Evolutionary conservation across 306 rosid species (phyloP).

Genomic region (Purshia tridentata): DNA sequence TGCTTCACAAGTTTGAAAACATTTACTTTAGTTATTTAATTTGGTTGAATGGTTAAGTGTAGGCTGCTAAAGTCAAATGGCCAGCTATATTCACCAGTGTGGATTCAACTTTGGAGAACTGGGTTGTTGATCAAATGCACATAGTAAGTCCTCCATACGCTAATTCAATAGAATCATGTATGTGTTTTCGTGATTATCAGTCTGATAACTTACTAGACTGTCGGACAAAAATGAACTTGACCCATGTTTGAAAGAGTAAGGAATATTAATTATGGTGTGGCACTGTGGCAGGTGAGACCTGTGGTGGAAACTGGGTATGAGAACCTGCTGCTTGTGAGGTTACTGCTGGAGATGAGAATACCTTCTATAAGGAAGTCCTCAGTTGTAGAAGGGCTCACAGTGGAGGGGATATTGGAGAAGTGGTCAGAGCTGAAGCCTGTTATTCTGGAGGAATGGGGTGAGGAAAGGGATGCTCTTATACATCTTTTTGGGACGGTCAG

Average conservation of each 20-base stretch:
- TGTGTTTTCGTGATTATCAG: not conserved
- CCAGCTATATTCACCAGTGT: slow-evolving; percentile 64
- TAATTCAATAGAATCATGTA: not conserved
- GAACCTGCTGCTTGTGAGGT: slow-evolving; percentile 77
- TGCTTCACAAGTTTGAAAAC: not conserved
- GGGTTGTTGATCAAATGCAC: slow-evolving; percentile 83
- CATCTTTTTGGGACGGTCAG: slow-evolving; percentile 76
- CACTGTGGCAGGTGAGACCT: slow-evolving; percentile 88
- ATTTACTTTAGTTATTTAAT: not conserved
- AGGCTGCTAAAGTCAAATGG: slow-evolving; percentile 93
- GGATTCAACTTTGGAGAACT: slow-evolving; percentile 56
- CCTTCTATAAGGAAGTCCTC: slow-evolving; percentile 69
- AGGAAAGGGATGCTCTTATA: slow-evolving; percentile 57
- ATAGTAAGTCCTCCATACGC: slow-evolving; percentile 42
- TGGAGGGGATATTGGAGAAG: slow-evolving; percentile 72
- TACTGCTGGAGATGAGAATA: slow-evolving; percentile 68
- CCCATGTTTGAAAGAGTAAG: not conserved
- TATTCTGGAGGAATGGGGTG: slow-evolving; percentile 76
- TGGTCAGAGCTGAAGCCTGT: slow-evolving; percentile 71
- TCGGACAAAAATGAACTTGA: not conserved
- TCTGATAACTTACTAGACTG: not conserved
- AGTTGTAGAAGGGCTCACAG: slow-evolving; percentile 73
- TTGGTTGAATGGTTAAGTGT: slow-evolving; percentile 26
- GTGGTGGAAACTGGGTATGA: slow-evolving; percentile 98
- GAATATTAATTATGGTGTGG: slow-evolving; percentile 27